A percentile compares a stretch with the other conserved stretches of the same genome.
Conservation (phyloP, 208 protist genomes). For the Crithidia sp. region DNA sequence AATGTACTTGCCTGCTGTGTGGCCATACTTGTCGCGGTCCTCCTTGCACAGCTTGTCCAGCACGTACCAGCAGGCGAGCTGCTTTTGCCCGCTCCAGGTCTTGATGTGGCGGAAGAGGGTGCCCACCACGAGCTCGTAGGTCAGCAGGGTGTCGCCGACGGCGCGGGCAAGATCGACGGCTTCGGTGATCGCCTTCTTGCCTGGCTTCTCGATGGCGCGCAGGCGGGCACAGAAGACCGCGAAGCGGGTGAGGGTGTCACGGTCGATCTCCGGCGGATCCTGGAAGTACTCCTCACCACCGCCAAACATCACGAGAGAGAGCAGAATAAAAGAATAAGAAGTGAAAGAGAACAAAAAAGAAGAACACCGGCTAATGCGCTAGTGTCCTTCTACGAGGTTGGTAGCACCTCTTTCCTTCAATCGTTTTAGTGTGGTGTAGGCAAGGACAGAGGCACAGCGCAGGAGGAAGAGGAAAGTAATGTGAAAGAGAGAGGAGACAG, state of each 20-base stretch:
- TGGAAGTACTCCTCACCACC: slow-evolving; percentile 92
- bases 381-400: no score
- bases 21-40: slow-evolving; percentile 84
- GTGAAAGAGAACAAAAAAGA: not conserved
- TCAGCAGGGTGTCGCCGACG: slow-evolving; percentile 69
- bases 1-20: slow-evolving; percentile 85
- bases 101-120: slow-evolving; percentile 91
- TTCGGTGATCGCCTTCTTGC: slow-evolving; percentile 74
- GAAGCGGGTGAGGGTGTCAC: slow-evolving; percentile 79
- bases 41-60: slow-evolving; percentile 93
- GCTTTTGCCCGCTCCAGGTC: slow-evolving; percentile 80
- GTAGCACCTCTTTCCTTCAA: no score
- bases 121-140: slow-evolving; percentile 88
- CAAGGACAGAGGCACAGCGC: no score
- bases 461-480: no score
- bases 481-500: no score
- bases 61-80: slow-evolving; percentile 91
- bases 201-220: slow-evolving; percentile 72
- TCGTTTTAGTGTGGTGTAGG: no score
- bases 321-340: slow-evolving; percentile 1
- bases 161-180: slow-evolving; percentile 59
- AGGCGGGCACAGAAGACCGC: slow-evolving; percentile 80
- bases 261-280: slow-evolving; percentile 77
- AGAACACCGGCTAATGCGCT: no score
- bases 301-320: slow-evolving; percentile 71